These are phyloP conservation scores for Xylaria sp. DNA, from an alignment of 2,329 filamentous ascomycete species.

Conservation along the genomic window DNA sequence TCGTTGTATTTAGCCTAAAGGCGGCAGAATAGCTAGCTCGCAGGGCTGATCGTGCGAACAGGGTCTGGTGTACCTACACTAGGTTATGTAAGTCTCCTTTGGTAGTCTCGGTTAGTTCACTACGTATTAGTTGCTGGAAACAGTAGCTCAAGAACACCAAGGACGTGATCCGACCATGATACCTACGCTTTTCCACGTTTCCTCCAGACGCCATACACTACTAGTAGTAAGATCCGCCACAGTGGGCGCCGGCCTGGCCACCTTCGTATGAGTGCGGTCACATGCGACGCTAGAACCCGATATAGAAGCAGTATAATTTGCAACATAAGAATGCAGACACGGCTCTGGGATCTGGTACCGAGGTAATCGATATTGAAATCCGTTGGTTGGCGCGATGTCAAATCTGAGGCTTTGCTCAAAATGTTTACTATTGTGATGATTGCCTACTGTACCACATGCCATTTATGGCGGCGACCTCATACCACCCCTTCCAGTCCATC, in stretches of 20 bases:
- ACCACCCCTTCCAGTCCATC: neutral
- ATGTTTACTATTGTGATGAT: neutral
- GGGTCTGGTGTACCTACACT: slow-evolving; percentile 7
- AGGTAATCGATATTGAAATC: neutral
- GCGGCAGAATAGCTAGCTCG: slow-evolving; percentile 39
- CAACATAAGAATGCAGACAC: slow-evolving; percentile 3
- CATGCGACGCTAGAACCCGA: slow-evolving; percentile 16
- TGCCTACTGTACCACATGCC: neutral
- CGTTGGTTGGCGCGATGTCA: slow-evolving; percentile 8
- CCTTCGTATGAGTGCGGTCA: slow-evolving; percentile 22
- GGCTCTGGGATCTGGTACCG: slow-evolving; percentile 1
- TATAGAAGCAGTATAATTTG: slow-evolving; percentile 8
- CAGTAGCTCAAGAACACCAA: slow-evolving; percentile 11
- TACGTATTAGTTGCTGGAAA: neutral
- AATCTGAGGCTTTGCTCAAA: neutral
- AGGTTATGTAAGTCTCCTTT: slow-evolving; percentile 8
- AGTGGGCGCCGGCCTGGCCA: slow-evolving; percentile 10
- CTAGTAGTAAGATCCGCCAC: slow-evolving; percentile 12
- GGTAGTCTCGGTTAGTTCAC: neutral
- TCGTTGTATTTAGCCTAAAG: slow-evolving; percentile 41
- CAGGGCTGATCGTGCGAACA: slow-evolving; percentile 32
- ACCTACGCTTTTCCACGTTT: slow-evolving; percentile 13
- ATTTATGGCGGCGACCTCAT: neutral
- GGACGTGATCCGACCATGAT: neutral
- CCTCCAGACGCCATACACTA: neutral